These are phyloP conservation scores for Candida dendrica DNA, from an alignment of 805 yeast genomes.

Conservation along the genomic window DNA sequence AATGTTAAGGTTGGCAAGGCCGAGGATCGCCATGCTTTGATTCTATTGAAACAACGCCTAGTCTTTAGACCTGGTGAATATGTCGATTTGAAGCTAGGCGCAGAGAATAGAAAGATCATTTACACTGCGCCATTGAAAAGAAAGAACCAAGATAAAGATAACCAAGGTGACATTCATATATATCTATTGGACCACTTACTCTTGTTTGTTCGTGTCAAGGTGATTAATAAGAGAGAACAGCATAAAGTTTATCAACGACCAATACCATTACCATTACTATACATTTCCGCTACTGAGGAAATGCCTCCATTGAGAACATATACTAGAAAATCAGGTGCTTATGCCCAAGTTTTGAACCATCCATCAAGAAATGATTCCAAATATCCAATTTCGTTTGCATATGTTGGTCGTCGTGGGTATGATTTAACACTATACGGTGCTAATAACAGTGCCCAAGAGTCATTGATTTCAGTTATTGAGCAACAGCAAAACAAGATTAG, in stretches of 20 bases:
- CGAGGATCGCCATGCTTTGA: constrained; percentile 84
- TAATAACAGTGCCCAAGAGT: constrained; percentile 55
- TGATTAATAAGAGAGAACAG: constrained; percentile 84
- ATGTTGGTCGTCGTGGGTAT: constrained; percentile 41
- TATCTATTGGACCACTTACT: constrained; percentile 86
- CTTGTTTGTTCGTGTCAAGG: constrained; percentile 76
- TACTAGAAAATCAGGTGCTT: constrained; percentile 27
- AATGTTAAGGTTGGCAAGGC: constrained; percentile 89
- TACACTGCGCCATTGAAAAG: constrained; percentile 73
- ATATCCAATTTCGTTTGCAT: constrained; percentile 41
- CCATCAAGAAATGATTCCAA: constrained; percentile 21
- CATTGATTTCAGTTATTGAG: constrained; percentile 71
- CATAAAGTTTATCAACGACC: constrained; percentile 88
- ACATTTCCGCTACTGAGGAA: constrained; percentile 72
- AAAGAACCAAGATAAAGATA: constrained; percentile 66
- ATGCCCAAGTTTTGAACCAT: constrained; percentile 18
- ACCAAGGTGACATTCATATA: constrained; percentile 74
- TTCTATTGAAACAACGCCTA: constrained; percentile 78
- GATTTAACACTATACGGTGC: constrained; percentile 36
- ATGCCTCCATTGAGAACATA: constrained; percentile 50
- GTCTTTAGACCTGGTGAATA: constrained; percentile 77
- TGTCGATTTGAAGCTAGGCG: constrained; percentile 77
- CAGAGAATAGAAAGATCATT: constrained; percentile 72
- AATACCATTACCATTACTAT: constrained; percentile 70
- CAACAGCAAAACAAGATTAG: constrained; percentile 72